Conservation (phyloP, 441 rosid species). For the Francoa sonchifolia region DNA sequence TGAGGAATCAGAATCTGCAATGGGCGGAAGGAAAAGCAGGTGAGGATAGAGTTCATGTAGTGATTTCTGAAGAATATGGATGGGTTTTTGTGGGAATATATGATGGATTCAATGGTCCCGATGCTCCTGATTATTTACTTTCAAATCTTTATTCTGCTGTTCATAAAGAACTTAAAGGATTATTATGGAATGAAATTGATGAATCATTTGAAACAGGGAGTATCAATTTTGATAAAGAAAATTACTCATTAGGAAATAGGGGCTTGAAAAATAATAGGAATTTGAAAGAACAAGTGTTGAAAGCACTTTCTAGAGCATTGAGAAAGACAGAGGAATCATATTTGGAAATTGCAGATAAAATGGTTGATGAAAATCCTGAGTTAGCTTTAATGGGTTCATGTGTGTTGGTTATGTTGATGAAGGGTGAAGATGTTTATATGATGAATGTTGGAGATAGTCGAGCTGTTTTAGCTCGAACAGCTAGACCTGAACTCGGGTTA, state of each 20-base stretch:
- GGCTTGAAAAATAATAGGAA: not conserved
- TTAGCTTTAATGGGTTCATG: constrained; percentile 84
- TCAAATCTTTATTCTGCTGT: constrained; percentile 37
- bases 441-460: constrained; percentile 84
- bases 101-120: too few relatives aligned
- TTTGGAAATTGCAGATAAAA: constrained; percentile 61
- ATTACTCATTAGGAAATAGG: not conserved
- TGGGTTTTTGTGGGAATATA: constrained; percentile 70
- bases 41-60: constrained; percentile 61
- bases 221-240: constrained; percentile 14
- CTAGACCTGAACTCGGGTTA: constrained; percentile 41
- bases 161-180: constrained; percentile 35
- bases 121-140: constrained; percentile 53
- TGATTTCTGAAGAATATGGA: constrained; percentile 43
- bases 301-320: constrained; percentile 58
- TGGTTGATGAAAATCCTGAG: constrained; percentile 70
- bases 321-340: constrained; percentile 60
- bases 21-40: constrained; percentile 79
- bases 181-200: constrained; percentile 21
- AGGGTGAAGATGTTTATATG: too few relatives aligned
- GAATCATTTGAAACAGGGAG: constrained; percentile 3
- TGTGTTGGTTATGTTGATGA: constrained; percentile 76
- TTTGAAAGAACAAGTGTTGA: constrained; percentile 22
- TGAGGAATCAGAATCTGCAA: constrained; percentile 30
- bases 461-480: constrained; percentile 61